Conservation (phyloP, 139 green algal genomes). For the Auxenochlorella pyrenoidosa region DNA sequence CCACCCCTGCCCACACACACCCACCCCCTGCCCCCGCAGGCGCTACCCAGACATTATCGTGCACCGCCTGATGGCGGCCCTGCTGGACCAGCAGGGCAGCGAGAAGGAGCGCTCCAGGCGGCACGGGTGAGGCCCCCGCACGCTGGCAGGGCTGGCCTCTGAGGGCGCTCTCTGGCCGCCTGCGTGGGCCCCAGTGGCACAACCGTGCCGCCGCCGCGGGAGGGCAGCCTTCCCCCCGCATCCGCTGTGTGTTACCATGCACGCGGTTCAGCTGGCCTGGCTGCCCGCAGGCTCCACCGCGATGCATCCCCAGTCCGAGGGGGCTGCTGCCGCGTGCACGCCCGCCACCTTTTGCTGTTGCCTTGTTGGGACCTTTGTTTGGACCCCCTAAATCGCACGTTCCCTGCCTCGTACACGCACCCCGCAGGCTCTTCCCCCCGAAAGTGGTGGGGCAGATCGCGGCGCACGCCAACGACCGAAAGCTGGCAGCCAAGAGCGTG, state of each 20-base stretch:
- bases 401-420: neutral
- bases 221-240: too few relatives aligned
- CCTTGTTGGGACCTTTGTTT: too few relatives aligned
- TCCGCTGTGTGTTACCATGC: too few relatives aligned
- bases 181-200: too few relatives aligned
- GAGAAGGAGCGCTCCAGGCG: neutral
- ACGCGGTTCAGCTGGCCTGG: too few relatives aligned
- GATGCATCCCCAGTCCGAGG: too few relatives aligned
- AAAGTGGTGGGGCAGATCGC: constrained; percentile 57
- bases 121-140: neutral
- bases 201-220: too few relatives aligned
- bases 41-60: constrained; percentile 94
- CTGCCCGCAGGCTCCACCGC: too few relatives aligned
- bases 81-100: constrained; percentile 56
- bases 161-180: too few relatives aligned
- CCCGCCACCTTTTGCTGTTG: too few relatives aligned
- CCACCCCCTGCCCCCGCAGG: neutral
- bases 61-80: constrained; percentile 83
- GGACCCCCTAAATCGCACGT: too few relatives aligned
- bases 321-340: too few relatives aligned
- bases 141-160: neutral
- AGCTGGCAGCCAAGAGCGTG: constrained; percentile 63
- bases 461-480: constrained; percentile 86
- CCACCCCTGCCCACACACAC: neutral
- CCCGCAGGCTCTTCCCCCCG: constrained; percentile 35